Evolutionary conservation across 2,329 filamentous ascomycete genomes (phyloP).

Genomic region (Lecanicillium sp.): DNA sequence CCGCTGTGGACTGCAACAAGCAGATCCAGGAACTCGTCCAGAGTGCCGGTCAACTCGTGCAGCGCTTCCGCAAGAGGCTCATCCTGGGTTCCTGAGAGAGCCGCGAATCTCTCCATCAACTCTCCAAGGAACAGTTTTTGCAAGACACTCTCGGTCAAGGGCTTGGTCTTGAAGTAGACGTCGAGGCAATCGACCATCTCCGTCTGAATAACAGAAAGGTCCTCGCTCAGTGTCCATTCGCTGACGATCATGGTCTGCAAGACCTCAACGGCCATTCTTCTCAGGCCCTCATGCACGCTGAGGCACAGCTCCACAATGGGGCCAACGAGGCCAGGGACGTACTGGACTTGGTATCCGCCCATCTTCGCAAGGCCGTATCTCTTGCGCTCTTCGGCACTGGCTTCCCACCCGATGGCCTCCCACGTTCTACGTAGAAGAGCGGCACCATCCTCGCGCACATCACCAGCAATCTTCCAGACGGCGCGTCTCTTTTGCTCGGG

Average conservation of each 20-base stretch:
- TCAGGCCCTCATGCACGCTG: slow-evolving; percentile 87
- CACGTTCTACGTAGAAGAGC: slow-evolving; percentile 78
- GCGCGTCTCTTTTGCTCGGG: slow-evolving; percentile 93
- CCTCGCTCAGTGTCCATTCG: slow-evolving; percentile 94
- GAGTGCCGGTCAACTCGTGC: slow-evolving; percentile 71
- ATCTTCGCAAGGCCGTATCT: slow-evolving; percentile 76
- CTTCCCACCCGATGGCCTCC: slow-evolving; percentile 97
- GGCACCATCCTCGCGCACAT: slow-evolving; percentile 87
- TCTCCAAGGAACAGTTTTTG: slow-evolving; percentile 92
- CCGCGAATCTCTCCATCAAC: slow-evolving; percentile 72
- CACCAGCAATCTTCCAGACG: slow-evolving; percentile 98
- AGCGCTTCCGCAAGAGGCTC: slow-evolving; percentile 73
- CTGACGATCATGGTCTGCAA: slow-evolving; percentile 97
- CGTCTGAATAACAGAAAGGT: slow-evolving; percentile 84
- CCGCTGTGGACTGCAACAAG: slow-evolving; percentile 83
- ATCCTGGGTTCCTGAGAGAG: slow-evolving; percentile 57
- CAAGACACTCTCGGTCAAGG: slow-evolving; percentile 78
- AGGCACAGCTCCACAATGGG: slow-evolving; percentile 91
- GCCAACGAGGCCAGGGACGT: slow-evolving; percentile 84
- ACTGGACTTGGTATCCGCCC: slow-evolving; percentile 97
- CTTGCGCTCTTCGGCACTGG: slow-evolving; percentile 67
- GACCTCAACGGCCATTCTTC: slow-evolving; percentile 85
- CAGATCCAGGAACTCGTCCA: slow-evolving; percentile 87
- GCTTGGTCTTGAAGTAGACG: slow-evolving; percentile 80
- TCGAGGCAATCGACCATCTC: slow-evolving; percentile 96